phyloP scores from a whole-genome alignment of 345 rosid genomes.

The Mangifera indica region DNA sequence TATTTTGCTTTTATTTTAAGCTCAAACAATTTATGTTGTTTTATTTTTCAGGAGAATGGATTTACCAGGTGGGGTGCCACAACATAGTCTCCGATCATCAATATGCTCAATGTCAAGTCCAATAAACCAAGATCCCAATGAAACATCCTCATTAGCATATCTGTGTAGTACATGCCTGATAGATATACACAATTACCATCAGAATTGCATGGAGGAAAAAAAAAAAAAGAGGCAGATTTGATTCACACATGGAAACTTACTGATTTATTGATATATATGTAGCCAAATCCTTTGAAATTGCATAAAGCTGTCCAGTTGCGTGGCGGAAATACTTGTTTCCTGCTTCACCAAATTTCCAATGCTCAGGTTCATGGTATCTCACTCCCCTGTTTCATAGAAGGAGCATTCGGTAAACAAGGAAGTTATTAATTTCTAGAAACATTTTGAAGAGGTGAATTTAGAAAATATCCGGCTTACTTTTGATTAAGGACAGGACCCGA shows the following conservation, averaged over 20 bases:
- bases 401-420: slow-evolving; percentile 1
- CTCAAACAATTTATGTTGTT: neutral
- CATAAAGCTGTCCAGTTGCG: slow-evolving; percentile 94
- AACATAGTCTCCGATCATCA: slow-evolving; percentile 91
- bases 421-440: neutral
- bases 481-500: slow-evolving; percentile 96
- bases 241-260: slow-evolving; percentile 42
- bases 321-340: slow-evolving; percentile 98
- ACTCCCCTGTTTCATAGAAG: slow-evolving; percentile 66
- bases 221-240: slow-evolving; percentile 7
- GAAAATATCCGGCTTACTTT: slow-evolving; percentile 48
- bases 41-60: neutral
- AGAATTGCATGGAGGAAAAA: neutral
- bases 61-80: slow-evolving; percentile 98
- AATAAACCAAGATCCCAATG: slow-evolving; percentile 96
- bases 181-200: slow-evolving; percentile 16
- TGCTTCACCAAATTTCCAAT: slow-evolving; percentile 91
- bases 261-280: slow-evolving; percentile 89
- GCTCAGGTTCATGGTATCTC: slow-evolving; percentile 94
- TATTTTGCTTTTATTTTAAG: neutral
- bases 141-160: slow-evolving; percentile 96
- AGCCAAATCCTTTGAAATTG: slow-evolving; percentile 92
- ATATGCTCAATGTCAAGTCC: slow-evolving; percentile 92
- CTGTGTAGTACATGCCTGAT: slow-evolving; percentile 90
- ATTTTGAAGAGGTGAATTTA: slow-evolving; percentile 3